Evolutionary conservation across 2,329 filamentous ascomycete genomes (phyloP).

Genomic region (Camillea tinctor): DNA sequence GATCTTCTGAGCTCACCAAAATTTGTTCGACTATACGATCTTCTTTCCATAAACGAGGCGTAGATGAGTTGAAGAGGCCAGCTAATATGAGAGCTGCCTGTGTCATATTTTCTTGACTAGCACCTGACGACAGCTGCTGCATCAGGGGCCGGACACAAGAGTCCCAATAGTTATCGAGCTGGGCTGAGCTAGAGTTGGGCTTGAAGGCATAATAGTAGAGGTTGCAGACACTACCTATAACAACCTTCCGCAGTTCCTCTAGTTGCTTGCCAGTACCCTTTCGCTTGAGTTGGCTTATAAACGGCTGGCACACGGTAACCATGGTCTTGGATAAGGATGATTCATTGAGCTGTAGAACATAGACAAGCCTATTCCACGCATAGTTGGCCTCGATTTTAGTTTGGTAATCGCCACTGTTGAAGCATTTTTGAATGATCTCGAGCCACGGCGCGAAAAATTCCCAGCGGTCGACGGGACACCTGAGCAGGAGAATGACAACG

Average conservation of each 20-base stretch:
- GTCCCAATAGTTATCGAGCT: constrained; percentile 78
- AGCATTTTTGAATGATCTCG: constrained; percentile 74
- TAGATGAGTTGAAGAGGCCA: constrained; percentile 64
- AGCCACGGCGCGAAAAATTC: constrained; percentile 73
- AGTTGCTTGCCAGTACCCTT: constrained; percentile 56
- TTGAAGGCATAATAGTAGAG: constrained; percentile 81
- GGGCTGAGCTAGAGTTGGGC: constrained; percentile 62
- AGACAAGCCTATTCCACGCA: constrained; percentile 85
- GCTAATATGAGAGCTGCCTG: constrained; percentile 69
- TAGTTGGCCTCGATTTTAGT: constrained; percentile 75
- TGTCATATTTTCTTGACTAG: constrained; percentile 46
- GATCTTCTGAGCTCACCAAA: constrained; percentile 64
- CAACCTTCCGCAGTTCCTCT: constrained; percentile 55
- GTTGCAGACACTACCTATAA: constrained; percentile 72
- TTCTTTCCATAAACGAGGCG: constrained; percentile 67
- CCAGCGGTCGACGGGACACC: constrained; percentile 67
- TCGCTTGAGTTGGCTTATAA: constrained; percentile 66
- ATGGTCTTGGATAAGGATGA: constrained; percentile 56
- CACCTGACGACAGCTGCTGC: constrained; percentile 48
- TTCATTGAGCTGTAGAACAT: constrained; percentile 65
- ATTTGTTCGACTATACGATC: constrained; percentile 64
- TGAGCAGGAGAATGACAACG: constrained; percentile 74
- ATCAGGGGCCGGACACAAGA: constrained; percentile 67
- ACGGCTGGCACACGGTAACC: constrained; percentile 60
- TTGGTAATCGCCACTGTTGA: constrained; percentile 72